Evolutionary conservation across 331 rosid genomes (phyloP), one percentile per base, ranked within the genome.

Genomic region (Acacia concinna): DNA sequence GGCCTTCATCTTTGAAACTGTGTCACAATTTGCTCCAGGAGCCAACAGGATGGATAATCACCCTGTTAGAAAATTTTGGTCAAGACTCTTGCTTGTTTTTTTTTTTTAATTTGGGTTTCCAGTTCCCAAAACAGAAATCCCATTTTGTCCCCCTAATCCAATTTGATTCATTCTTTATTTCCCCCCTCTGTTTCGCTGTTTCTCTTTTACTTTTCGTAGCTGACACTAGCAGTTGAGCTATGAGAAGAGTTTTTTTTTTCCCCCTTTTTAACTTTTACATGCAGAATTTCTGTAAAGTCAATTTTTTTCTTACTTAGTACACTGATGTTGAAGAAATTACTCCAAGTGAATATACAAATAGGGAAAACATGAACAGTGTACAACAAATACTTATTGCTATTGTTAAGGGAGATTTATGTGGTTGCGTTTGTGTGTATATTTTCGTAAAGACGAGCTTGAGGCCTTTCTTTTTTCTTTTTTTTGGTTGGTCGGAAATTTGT

Each of bases 81-180:
- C 54, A 71, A 43, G 57, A 68, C 41, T 52, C 71, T 72, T 56
- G 43, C 79, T 23, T 70, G 73, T 85, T 88, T 88, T 81, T 52
- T 52, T 1, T 52, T 75, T 64, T 80, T 76, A 82, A 86, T 82
- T 14, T 20, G 20, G 6, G 78, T 62, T 69, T 75, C 49, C 71
- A 31, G 51, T 77, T 71, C 73, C 47, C 3, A 46, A 37, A 37
- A 20, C 3, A 46, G 8, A 37, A 20, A 47, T 35, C 43, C 47
- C 30, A 34, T 52, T 49, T 52, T 57, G 34, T 38, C 68, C 49
- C 67, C 59, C 49, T 52, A 35, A 68, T 82, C 89, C 74, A 75
- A 90, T 94, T 94, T 84, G 81, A 91, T 90, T 91, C 87, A 95
- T 91, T 92, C 90, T 82, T 85, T 86, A 46, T 81, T 73, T 44